Percentiles rank a stretch among this genome's conserved stretches.
Evolutionary conservation across 1,139 yeast genomes (phyloP).

Genomic region (Debaryomycetaceae sp.): DNA sequence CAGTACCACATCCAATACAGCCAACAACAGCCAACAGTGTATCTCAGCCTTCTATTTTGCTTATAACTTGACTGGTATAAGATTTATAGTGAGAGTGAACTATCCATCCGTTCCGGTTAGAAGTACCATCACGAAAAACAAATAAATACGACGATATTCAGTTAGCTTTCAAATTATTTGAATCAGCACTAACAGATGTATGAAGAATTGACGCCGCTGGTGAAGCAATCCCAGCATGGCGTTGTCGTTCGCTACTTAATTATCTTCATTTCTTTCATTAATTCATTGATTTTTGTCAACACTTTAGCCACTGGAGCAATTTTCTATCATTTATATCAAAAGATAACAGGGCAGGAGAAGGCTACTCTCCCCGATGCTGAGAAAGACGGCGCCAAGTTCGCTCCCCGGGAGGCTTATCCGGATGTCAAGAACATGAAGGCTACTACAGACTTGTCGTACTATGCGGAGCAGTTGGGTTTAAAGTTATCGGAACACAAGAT

Average conservation of each 20-base stretch:
- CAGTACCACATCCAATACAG: too few relatives aligned
- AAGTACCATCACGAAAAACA: not conserved
- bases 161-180: too few relatives aligned
- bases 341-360: constrained; percentile 22
- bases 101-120: not conserved
- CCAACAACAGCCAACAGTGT: not conserved
- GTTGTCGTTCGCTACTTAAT: constrained; percentile 16
- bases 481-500: constrained; percentile 58
- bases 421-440: constrained; percentile 26
- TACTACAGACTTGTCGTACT: constrained; percentile 49
- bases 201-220: constrained; percentile 19
- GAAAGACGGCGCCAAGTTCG: constrained; percentile 9
- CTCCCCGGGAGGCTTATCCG: constrained; percentile 29
- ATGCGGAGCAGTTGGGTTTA: constrained; percentile 58
- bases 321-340: constrained; percentile 23
- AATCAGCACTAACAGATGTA: constrained; percentile 8
- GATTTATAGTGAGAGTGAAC: not conserved
- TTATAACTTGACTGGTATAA: not conserved
- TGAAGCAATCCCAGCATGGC: constrained; percentile 15
- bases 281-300: constrained; percentile 27
- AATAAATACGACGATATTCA: not conserved
- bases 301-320: constrained; percentile 24
- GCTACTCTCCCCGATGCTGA: constrained; percentile 11
- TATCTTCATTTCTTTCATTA: constrained; percentile 23
- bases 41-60: not conserved